A percentile compares a stretch with the other conserved stretches of the same genome.
phyloP scores from a whole-genome alignment of 1,284 basidiomycete species.

The Fomitopsis pinicola region DNA sequence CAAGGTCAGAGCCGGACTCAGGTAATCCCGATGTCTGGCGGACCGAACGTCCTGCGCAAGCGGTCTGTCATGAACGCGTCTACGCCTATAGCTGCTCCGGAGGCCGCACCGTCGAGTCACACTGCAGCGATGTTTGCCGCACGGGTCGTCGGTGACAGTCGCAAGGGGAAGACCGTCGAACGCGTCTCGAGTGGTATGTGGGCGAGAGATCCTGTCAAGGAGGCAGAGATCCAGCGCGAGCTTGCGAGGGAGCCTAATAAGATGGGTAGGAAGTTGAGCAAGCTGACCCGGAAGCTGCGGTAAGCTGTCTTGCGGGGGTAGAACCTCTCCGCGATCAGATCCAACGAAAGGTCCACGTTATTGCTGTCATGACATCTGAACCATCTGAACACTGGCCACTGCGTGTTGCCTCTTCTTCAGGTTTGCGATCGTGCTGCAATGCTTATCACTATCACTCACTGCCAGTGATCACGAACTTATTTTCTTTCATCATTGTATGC shows the following conservation, averaged over 20 bases:
- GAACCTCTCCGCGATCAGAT: not conserved
- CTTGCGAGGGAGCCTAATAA: slow-evolving; percentile 8
- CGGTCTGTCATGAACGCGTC: slow-evolving; percentile 8
- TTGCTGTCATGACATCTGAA: too few species aligned
- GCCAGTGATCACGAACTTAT: not conserved
- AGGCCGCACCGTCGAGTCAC: slow-evolving; percentile 16
- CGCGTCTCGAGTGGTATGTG: slow-evolving; percentile 20
- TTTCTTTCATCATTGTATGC: not conserved
- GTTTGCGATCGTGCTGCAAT: not conserved
- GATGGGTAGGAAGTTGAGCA: slow-evolving; percentile 28
- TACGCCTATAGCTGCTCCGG: not conserved
- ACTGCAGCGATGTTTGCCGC: slow-evolving; percentile 21
- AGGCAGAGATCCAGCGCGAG: slow-evolving; percentile 19
- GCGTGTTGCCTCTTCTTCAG: not conserved
- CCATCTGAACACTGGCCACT: not conserved
- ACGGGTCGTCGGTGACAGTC: slow-evolving; percentile 10
- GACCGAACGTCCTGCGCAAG: slow-evolving; percentile 19
- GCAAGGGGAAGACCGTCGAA: slow-evolving; percentile 10
- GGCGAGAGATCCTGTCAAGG: slow-evolving; percentile 14
- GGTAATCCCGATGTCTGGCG: slow-evolving; percentile 18
- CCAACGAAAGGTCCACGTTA: not conserved
- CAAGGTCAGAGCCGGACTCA: slow-evolving; percentile 9
- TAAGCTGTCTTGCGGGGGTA: not conserved
- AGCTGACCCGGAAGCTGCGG: slow-evolving; percentile 11
- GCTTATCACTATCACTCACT: not conserved